A percentile compares a stretch with the other conserved stretches of the same genome.
Conservation (phyloP, 306 rosid species). For the Mucuna pruriens region DNA sequence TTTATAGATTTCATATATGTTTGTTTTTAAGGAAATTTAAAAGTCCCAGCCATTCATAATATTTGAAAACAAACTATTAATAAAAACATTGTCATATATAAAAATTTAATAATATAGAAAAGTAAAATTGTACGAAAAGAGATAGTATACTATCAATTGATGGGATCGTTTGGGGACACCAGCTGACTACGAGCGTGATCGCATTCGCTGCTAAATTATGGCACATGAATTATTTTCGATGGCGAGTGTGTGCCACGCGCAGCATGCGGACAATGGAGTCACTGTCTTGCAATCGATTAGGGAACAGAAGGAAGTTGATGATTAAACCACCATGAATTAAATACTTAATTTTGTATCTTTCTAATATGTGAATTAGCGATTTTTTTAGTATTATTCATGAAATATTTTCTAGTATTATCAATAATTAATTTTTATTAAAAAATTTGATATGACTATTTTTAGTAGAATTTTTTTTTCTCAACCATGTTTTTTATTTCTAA, state of each 20-base stretch:
- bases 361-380: too few species aligned
- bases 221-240: background rate
- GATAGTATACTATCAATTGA: background rate
- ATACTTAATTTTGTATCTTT: background rate
- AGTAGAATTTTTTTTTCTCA: too few species aligned
- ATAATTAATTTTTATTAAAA: too few species aligned
- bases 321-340: slow-evolving; percentile 14
- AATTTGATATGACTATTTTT: too few species aligned
- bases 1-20: background rate
- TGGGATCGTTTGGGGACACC: slow-evolving; percentile 15
- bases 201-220: background rate
- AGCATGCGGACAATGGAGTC: slow-evolving; percentile 5
- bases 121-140: background rate
- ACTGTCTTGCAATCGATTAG: slow-evolving; percentile 13
- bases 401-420: too few species aligned
- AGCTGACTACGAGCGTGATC: slow-evolving; percentile 16
- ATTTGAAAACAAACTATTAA: background rate
- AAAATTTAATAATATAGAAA: background rate
- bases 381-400: too few species aligned
- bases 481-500: too few species aligned
- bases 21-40: background rate
- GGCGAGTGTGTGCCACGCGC: slow-evolving; percentile 24
- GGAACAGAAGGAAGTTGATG: slow-evolving; percentile 25
- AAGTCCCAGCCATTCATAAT: background rate
- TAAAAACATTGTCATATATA: background rate